Evolutionary conservation across 345 rosid genomes (phyloP).

Genomic region (Fremontodendron californicum): DNA sequence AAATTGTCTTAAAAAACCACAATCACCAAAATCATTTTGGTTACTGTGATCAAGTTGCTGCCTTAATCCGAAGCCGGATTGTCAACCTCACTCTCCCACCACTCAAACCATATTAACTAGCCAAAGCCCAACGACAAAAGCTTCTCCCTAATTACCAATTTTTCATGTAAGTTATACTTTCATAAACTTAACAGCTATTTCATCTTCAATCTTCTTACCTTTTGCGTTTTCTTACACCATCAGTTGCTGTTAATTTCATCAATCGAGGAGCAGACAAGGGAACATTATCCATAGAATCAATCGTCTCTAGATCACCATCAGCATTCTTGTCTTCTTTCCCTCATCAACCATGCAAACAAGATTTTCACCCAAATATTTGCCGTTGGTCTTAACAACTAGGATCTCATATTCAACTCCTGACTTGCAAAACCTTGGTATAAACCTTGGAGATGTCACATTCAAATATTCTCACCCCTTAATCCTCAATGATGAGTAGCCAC

Average conservation of each 20-base stretch:
- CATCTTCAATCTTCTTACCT: slow-evolving; percentile 35
- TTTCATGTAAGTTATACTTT: slow-evolving; percentile 39
- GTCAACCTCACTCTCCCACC: slow-evolving; percentile 45
- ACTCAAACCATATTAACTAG: slow-evolving; percentile 29
- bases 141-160: slow-evolving; percentile 19
- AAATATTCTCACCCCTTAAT: slow-evolving; percentile 55
- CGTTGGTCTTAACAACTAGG: slow-evolving; percentile 17
- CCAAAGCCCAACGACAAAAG: slow-evolving; percentile 12
- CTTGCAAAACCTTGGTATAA: slow-evolving; percentile 45
- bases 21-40: neutral
- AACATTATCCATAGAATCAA: slow-evolving; percentile 9
- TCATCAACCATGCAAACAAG: slow-evolving; percentile 4
- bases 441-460: slow-evolving; percentile 41
- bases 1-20: neutral
- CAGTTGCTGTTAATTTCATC: slow-evolving; percentile 19
- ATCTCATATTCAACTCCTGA: slow-evolving; percentile 30
- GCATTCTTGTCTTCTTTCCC: slow-evolving; percentile 11
- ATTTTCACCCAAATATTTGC: slow-evolving; percentile 18
- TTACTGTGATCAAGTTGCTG: neutral
- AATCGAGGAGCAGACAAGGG: slow-evolving; percentile 15
- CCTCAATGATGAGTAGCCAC: slow-evolving; percentile 61
- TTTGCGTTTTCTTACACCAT: slow-evolving; percentile 63
- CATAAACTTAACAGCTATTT: slow-evolving; percentile 39
- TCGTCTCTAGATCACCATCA: slow-evolving; percentile 27
- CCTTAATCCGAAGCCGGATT: slow-evolving; percentile 12